phyloP scores from a whole-genome alignment of 495 filamentous ascomycete species.

The Terfezia claveryi region DNA sequence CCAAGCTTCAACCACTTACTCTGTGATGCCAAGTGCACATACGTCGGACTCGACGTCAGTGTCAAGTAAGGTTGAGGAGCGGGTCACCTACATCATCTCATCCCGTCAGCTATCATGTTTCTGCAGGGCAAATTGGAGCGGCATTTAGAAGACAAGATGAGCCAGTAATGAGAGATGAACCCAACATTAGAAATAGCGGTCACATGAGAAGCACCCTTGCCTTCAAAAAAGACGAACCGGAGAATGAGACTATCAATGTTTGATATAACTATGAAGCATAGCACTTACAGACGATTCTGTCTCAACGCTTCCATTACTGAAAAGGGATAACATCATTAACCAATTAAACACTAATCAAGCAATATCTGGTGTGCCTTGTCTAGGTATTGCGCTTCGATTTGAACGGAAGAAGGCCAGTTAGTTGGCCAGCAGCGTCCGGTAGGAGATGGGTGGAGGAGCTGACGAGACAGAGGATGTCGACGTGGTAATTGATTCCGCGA shows the following conservation, averaged over 20 bases:
- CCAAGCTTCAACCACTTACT: conserved; percentile 17
- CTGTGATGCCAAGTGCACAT: conserved; percentile 20
- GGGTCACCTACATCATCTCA: conserved; percentile 5
- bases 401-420: neutral
- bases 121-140: neutral
- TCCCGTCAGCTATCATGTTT: neutral
- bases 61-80: conserved; percentile 14
- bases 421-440: neutral
- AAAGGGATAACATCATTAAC: neutral
- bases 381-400: neutral
- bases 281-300: neutral
- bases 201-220: neutral
- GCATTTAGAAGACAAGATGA: neutral
- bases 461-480: neutral
- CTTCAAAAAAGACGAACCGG: neutral
- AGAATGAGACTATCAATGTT: neutral
- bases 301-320: neutral
- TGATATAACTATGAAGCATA: too few relatives aligned
- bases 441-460: neutral
- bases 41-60: conserved; percentile 18
- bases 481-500: neutral
- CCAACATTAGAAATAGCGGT: neutral
- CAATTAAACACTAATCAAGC: neutral
- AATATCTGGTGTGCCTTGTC: neutral
- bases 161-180: neutral